These are phyloP conservation scores for Mycosphaerella arachidis DNA, from an alignment of 2,329 filamentous ascomycete genomes.

Conservation along the genomic window DNA sequence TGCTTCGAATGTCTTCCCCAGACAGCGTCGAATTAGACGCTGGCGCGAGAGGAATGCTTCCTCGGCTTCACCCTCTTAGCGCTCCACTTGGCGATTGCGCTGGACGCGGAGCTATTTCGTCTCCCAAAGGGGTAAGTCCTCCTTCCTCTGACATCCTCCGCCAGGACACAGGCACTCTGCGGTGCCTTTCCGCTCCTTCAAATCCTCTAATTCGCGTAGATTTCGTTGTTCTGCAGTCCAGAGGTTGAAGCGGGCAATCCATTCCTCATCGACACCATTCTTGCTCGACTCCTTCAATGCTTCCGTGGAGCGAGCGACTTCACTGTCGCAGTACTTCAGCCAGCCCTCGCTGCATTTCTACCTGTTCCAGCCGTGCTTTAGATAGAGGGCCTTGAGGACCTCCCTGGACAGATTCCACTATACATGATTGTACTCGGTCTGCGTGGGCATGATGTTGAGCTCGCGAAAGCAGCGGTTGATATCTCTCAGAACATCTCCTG, in stretches of 20 bases:
- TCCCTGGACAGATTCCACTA: conserved; percentile 3
- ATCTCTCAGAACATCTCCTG: conserved; percentile 12
- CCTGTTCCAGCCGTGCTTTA: conserved; percentile 12
- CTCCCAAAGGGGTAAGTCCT: conserved; percentile 17
- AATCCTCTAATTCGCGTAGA: neutral
- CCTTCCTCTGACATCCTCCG: conserved; percentile 8
- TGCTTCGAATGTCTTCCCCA: conserved; percentile 3
- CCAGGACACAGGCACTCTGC: conserved; percentile 6
- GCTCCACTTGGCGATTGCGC: neutral
- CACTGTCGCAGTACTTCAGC: neutral
- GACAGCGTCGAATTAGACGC: conserved; percentile 4
- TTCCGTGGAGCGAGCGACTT: conserved; percentile 1
- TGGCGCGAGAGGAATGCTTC: neutral
- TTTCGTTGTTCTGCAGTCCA: conserved; percentile 6
- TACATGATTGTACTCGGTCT: conserved; percentile 4
- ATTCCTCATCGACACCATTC: conserved; percentile 8
- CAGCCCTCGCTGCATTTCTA: conserved; percentile 2
- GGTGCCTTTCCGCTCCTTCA: neutral
- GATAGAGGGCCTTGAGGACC: conserved; percentile 4
- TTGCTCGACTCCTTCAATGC: too few relatives aligned
- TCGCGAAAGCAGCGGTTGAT: conserved; percentile 13
- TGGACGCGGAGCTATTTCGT: conserved; percentile 3
- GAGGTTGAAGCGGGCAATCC: conserved; percentile 11
- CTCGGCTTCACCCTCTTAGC: neutral
- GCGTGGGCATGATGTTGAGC: conserved; percentile 10